Base-by-base conservation (phyloP, 83 land plant genomes). In the Thuja plicata region DNA sequence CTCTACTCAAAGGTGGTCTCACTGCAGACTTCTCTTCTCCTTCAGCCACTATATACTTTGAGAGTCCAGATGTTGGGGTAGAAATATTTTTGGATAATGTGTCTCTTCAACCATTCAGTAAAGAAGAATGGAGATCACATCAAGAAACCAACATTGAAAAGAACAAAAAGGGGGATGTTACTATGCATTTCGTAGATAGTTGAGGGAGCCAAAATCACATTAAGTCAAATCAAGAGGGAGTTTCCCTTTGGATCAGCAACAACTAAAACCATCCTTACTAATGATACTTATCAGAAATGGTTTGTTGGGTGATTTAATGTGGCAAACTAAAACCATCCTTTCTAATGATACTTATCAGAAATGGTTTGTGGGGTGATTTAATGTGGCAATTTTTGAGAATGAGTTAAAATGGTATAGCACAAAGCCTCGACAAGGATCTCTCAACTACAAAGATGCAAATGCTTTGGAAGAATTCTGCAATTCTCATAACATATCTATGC, bases 381-480 rank as follows among this genome's bases (percentile, higher is more conserved):
- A 92, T 46, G 89, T 90, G 76, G 95, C 98, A 27, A 92, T 91
- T 9, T 98, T 97, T 70, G 98, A 95, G 92, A 93, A 98, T 86
- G 99, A 98, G 91, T 85, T 97, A 92, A 98, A 98, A 55, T 98
- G 99, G 98, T 94, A 92, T 88, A 88, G 91, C 90, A 98, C 92
- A 5, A 99, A 97, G 88, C 40, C 34, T 3, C 21, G 88, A 55
- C 94, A 38, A 55, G 96, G 96, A 41, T 17, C 45, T 2, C 93
- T 86, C 84, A 90, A 95, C 89, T 98, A 97, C 90, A 85, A 90
- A 40, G 81, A 62, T 34, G 87, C 97, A 2, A 98, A 98, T 78
- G 91, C 91, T 52, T 90, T 99, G 95, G 46, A 97, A 55, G 87
- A 85, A 15, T 95, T 94, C 71, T 92, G 94, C 71, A 86, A 92